Conservation (phyloP, 495 filamentous ascomycete genomes). For the Penicillium manginii region DNA sequence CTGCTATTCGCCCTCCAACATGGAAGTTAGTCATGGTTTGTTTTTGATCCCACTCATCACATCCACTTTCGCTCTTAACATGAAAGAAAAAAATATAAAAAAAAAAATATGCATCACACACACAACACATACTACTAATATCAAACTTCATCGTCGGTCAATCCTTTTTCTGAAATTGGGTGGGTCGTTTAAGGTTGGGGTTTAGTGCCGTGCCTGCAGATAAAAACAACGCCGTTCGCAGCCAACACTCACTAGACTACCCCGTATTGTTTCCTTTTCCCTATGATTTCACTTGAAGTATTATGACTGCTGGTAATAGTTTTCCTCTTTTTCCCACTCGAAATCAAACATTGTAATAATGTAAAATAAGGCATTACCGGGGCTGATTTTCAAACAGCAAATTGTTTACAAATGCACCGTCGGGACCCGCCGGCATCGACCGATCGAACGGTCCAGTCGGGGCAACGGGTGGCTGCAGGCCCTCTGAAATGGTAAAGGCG, state of each 20-base stretch:
- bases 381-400: background rate
- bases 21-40: background rate
- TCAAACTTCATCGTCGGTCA: background rate
- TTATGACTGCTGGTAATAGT: no score
- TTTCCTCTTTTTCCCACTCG: no score
- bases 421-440: constrained; percentile 14
- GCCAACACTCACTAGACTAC: constrained; percentile 1
- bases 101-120: background rate
- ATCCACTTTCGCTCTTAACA: background rate
- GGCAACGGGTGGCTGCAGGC: constrained; percentile 29
- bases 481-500: constrained; percentile 21
- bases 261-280: constrained; percentile 1
- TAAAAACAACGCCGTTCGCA: constrained; percentile 18
- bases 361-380: background rate
- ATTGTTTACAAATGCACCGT: constrained; percentile 4
- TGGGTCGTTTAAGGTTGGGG: constrained; percentile 33
- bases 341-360: no score
- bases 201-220: constrained; percentile 36
- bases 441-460: constrained; percentile 18
- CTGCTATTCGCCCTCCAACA: background rate
- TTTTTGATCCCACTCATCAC: background rate
- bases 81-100: no score
- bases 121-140: background rate
- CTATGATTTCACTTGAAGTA: background rate
- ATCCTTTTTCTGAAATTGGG: constrained; percentile 4